Evolutionary conservation across 2,329 filamentous ascomycete genomes (phyloP), one percentile per base, ranked within the genome.

Genomic region (Curvularia sp.): DNA sequence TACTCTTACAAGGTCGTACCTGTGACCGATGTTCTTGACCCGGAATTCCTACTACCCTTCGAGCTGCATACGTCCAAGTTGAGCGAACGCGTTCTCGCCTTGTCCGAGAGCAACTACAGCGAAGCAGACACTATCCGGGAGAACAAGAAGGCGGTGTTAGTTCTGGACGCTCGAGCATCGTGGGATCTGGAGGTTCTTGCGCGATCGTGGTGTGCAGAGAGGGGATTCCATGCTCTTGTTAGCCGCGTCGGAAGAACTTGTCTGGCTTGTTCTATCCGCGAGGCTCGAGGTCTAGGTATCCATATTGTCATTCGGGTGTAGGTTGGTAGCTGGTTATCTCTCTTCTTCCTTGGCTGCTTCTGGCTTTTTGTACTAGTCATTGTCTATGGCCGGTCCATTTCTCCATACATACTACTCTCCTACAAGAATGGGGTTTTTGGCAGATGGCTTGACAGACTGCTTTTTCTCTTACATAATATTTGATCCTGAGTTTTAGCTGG

Each of bases 211-310:
- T 93, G 91, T 72, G 88, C 90, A 0, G 87, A 91, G 70, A 86
- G 84, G 65, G 90, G 90, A 2, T 88, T 88, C 82, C 89, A 92
- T 72, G 90, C 90, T 22, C 73, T 93, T 18, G 82, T 93, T 62
- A 90, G 88, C 60, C 82, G 89, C 51, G 81, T 83, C 39, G 85
- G 86, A 63, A 82, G 89, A 60, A 89, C 88, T 0, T 94, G 91
- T 71, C 75, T 93, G 35, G 85, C 85, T 3, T 94, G 91, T 75
- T 89, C 89, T 41, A 85, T 94, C 43, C 83, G 91, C 18, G 90
- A 94, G 78, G 90, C 89, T 0, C 86, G 87, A 5, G 90, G 88
- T 3, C 73, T 92, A 57, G 88, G 86, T 2, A 88, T 91, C 81
- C 85, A 84, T 65, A 84, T 92, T 26, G 83, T 92, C n/a, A 83